Percentiles rank a stretch among this genome's conserved stretches.
phyloP scores from a whole-genome alignment of 306 rosid species.

The Malus orientalis region DNA sequence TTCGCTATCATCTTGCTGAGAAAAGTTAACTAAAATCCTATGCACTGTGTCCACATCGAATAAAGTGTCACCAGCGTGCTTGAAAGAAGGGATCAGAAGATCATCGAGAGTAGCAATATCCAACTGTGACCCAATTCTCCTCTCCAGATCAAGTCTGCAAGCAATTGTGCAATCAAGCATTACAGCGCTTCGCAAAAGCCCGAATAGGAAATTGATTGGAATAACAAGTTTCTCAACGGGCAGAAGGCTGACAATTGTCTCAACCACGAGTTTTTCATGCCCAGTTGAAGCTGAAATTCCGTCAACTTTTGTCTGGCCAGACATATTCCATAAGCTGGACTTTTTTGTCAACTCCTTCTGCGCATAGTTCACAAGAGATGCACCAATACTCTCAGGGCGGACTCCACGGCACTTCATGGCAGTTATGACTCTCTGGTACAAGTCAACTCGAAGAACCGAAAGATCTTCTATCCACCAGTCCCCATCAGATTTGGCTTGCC shows the following conservation, averaged over 20 bases:
- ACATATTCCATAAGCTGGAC: conserved; percentile 72
- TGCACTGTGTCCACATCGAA: conserved; percentile 98
- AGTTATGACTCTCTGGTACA: conserved; percentile 74
- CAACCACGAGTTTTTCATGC: conserved; percentile 76
- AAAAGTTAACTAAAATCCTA: conserved; percentile 76
- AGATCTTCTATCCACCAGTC: conserved; percentile 99
- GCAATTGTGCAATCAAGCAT: conserved; percentile 77
- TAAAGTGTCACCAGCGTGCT: conserved; percentile 78
- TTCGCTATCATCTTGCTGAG: conserved; percentile 94
- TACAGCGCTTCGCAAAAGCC: conserved; percentile 79
- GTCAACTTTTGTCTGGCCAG: conserved; percentile 66
- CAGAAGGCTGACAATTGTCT: conserved; percentile 77
- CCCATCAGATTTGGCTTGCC: conserved; percentile 73
- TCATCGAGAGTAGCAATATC: conserved; percentile 93
- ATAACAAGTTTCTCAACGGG: conserved; percentile 83
- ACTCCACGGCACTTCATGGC: conserved; percentile 98
- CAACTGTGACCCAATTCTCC: conserved; percentile 91
- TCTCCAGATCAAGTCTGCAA: conserved; percentile 78
- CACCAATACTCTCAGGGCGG: conserved; percentile 90
- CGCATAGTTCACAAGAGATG: conserved; percentile 78
- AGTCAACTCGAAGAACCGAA: conserved; percentile 74
- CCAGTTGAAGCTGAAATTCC: conserved; percentile 40
- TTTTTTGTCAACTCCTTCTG: conserved; percentile 83
- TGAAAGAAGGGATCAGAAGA: conserved; percentile 85
- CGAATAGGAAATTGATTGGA: conserved; percentile 86